A percentile compares a stretch with the other conserved stretches of the same genome.
phyloP scores from a whole-genome alignment of 371 early-diverging fungal genomes.

The Zopfochytrium polystomum region DNA sequence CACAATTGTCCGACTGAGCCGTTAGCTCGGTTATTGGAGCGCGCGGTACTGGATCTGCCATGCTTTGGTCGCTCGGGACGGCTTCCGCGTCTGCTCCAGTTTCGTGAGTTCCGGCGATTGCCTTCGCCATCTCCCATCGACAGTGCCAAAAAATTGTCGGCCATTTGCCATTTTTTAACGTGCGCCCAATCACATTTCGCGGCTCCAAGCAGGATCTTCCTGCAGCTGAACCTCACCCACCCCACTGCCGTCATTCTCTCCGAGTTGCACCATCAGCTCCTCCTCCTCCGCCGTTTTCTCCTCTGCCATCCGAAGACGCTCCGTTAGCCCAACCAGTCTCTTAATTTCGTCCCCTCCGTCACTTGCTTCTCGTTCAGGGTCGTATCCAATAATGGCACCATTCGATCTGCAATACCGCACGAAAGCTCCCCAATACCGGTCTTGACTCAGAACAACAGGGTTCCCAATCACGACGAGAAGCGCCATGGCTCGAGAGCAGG shows the following conservation, averaged over 20 bases:
- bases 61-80: no score
- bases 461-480: slow-evolving; percentile 28
- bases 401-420: slow-evolving; percentile 15
- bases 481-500: slow-evolving; percentile 46
- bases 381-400: background rate
- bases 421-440: slow-evolving; percentile 17
- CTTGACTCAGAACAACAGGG: slow-evolving; percentile 15
- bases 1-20: no score
- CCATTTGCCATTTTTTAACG: no score
- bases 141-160: no score
- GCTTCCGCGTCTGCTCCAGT: no score
- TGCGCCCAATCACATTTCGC: background rate
- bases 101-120: no score
- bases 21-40: no score
- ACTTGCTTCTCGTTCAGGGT: background rate
- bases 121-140: no score
- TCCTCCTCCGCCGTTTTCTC: background rate
- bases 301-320: background rate
- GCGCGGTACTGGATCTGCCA: no score
- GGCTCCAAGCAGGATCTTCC: background rate
- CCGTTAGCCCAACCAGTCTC: background rate
- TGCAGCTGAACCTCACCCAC: background rate
- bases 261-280: background rate
- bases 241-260: background rate
- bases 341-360: background rate